These are phyloP conservation scores for Aureobasidium lini DNA, from an alignment of 2,329 filamentous ascomycete species.

Conservation along the genomic window DNA sequence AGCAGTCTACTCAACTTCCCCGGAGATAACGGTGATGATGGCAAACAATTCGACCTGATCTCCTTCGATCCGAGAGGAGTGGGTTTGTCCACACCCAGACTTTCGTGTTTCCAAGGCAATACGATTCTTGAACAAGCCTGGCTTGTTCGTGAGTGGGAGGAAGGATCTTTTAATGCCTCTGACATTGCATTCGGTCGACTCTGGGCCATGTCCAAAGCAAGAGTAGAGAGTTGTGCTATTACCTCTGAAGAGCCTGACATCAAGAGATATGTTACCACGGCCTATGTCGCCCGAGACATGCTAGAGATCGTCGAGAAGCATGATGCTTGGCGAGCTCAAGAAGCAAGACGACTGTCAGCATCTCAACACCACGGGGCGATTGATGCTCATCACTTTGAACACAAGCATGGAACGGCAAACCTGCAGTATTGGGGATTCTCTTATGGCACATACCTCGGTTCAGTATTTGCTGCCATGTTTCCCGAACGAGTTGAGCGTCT, in stretches of 20 bases:
- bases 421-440: slow-evolving; percentile 37
- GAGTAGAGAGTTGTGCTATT: not conserved
- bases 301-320: slow-evolving; percentile 40
- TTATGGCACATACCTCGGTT: slow-evolving; percentile 40
- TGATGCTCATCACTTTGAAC: slow-evolving; percentile 17
- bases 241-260: slow-evolving; percentile 19
- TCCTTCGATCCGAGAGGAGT: slow-evolving; percentile 37
- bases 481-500: slow-evolving; percentile 36
- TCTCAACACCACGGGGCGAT: slow-evolving; percentile 14
- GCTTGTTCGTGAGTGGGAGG: not conserved
- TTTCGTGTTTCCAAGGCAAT: slow-evolving; percentile 29
- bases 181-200: slow-evolving; percentile 27
- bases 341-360: slow-evolving; percentile 19
- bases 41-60: slow-evolving; percentile 31
- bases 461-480: slow-evolving; percentile 40
- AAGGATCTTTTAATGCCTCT: slow-evolving; percentile 32
- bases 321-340: slow-evolving; percentile 25
- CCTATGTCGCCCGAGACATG: slow-evolving; percentile 41
- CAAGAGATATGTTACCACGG: slow-evolving; percentile 37
- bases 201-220: not conserved
- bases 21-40: not conserved
- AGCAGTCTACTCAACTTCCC: slow-evolving; percentile 32
- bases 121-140: not conserved
- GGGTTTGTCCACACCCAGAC: slow-evolving; percentile 27
- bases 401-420: slow-evolving; percentile 19